Base-by-base conservation (phyloP, 139 green algal genomes). In the Chloropicon primus region DNA sequence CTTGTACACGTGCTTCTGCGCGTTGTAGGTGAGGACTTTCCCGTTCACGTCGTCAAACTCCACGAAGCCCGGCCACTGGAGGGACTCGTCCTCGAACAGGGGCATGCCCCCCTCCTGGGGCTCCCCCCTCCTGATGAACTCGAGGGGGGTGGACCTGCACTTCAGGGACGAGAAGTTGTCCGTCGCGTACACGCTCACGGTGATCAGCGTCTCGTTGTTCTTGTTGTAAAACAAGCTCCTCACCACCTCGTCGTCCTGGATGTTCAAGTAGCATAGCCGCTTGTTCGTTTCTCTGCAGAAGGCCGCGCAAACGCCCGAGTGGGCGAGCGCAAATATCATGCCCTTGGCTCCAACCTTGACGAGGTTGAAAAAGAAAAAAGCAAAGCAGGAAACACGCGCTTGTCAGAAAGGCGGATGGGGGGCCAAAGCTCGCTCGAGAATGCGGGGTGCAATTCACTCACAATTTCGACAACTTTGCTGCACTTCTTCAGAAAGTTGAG, bases 1-100 rank as follows among this genome's bases (percentile, higher is more conserved):
- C 54, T 84, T 84, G 78, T 88, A 88, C n/a, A 80, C n/a, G 25
- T 72, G 72, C 26, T 26, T 27, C 2, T 77, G n/a, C 3, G 86
- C 86, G n/a, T 62, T 85, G 75, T 81, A 87, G 3, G 86, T 87
- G 53, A 90, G 71, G 24, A 83, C 83, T 26, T 89, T 84, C 22
- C 73, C 76, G 74, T 87, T 90, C 23, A 89, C 78, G 73, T 90
- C 86, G 21, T 85, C 81, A 78, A 90, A 90, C 81, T 90, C 86
- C 1, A 90, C 86, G 77, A 90, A 90, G 28, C 86, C 85, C 1
- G 86, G 86, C 80, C 80, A 90, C 1, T 54, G 25, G 25, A 90
- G 74, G 27, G 53, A 78, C 76, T 90, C 86, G 0, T 41, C 71
- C 71, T 84, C 78, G 72, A 90, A 90, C 21, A 90, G 81, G 2